These are phyloP conservation scores for Fraxinus cuspidata DNA, from an alignment of 257 asterid species.

Conservation along the genomic window DNA sequence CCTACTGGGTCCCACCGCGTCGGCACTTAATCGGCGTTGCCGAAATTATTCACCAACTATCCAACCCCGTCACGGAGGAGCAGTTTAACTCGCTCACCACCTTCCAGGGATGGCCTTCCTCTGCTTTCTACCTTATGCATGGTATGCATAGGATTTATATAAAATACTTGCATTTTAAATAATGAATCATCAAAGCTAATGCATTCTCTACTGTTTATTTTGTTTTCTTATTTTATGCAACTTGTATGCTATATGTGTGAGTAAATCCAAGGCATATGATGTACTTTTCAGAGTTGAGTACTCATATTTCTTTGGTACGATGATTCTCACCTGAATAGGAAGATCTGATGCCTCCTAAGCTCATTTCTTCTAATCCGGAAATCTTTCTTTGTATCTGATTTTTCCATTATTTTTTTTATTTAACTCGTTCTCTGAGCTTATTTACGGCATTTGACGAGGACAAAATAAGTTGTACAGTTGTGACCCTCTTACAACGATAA, in stretches of 20 bases:
- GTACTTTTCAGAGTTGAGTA: slow-evolving; percentile 51
- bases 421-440: not conserved
- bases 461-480: not conserved
- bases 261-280: slow-evolving; percentile 42
- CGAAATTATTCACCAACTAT: slow-evolving; percentile 35
- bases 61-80: slow-evolving; percentile 47
- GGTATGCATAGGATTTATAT: slow-evolving; percentile 15
- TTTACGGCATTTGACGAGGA: not conserved
- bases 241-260: not conserved
- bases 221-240: too few relatives aligned
- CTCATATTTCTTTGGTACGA: slow-evolving; percentile 41
- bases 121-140: slow-evolving; percentile 42
- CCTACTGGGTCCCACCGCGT: slow-evolving; percentile 80
- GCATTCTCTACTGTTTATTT: too few relatives aligned
- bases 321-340: slow-evolving; percentile 81
- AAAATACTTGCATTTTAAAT: not conserved
- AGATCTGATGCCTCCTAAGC: slow-evolving; percentile 70
- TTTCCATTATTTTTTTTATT: not conserved
- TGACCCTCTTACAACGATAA: not conserved
- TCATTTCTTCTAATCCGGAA: not conserved
- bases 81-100: slow-evolving; percentile 45
- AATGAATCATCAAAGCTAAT: not conserved
- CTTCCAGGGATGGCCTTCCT: slow-evolving; percentile 72
- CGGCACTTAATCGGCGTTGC: slow-evolving; percentile 50
- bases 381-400: not conserved